A percentile compares a stretch with the other conserved stretches of the same genome.
These are phyloP conservation scores for Xylaria castorea DNA, from an alignment of 495 filamentous ascomycete species.

Conservation along the genomic window DNA sequence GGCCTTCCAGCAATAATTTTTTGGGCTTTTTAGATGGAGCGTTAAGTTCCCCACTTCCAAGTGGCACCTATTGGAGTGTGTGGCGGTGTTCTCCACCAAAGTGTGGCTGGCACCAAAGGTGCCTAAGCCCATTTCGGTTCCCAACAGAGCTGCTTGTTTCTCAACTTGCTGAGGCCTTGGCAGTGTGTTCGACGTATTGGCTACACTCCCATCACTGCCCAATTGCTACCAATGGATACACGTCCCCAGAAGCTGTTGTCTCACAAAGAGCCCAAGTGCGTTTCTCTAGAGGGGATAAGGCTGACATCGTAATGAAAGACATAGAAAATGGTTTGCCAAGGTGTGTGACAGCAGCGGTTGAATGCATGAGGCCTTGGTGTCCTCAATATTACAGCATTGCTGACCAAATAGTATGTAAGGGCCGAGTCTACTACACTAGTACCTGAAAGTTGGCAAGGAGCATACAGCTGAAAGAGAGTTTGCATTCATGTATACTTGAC, in stretches of 20 bases:
- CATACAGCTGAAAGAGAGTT: background rate
- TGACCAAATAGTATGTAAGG: background rate
- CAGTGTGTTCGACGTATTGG: background rate
- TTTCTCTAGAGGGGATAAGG: background rate
- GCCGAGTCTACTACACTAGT: background rate
- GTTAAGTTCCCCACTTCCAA: slow-evolving; percentile 14
- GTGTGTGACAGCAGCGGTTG: slow-evolving; percentile 4
- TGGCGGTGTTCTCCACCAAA: background rate
- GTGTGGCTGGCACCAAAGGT: background rate
- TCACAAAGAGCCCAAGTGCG: background rate
- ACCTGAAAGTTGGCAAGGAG: background rate
- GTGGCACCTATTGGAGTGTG: background rate
- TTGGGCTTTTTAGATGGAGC: slow-evolving; percentile 10
- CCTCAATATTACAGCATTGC: background rate
- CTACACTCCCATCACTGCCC: slow-evolving; percentile 7
- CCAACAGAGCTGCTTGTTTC: background rate
- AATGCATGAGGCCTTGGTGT: slow-evolving; percentile 6
- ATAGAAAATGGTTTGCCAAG: background rate
- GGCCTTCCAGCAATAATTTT: slow-evolving; percentile 28
- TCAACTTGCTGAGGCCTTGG: background rate
- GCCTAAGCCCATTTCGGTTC: background rate
- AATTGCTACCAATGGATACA: slow-evolving; percentile 9
- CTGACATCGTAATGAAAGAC: slow-evolving; percentile 3
- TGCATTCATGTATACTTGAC: slow-evolving; percentile 1
- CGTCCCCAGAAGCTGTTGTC: background rate